Evolutionary conservation across 352 stramenopile genomes (phyloP), one percentile per base, ranked within the genome.

Genomic region (Globisporangium canariense): DNA sequence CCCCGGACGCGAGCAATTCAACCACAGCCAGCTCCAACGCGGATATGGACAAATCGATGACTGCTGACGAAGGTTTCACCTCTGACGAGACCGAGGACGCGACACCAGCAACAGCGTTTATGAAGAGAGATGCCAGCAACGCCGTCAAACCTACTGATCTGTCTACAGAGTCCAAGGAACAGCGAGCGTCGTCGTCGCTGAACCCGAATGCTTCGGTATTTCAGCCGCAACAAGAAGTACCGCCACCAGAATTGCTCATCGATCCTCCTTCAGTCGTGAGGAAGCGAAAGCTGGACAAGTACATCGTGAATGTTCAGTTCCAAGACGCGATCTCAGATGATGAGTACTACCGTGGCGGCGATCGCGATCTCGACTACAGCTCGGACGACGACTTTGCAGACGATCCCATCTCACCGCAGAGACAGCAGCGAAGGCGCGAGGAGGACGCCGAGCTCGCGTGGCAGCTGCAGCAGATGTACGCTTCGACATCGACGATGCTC

Each of bases 211-310:
- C 83, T 11, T 41, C 70, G 7, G 72, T 73, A 7, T 93, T 89
- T 52, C 68, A 90, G 45, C 83, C 83, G 1, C 62, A 82, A 9
- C 64, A 32, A 18, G 49, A 65, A 63, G 43, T 62, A 20, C 22
- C 43, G 3, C 18, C 8, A 43, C 20, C 16, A 22, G 28, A 36
- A 7, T 18, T 38, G 9, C 8, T 30, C 30, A 58, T 30, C 5
- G 16, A 22, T 58, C 64, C 50, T 36, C 58, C 47, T 40, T 58
- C 41, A 38, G 65, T 63, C 56, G 62, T 34, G 20, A 73, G 81
- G 3, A 92, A 94, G 60, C 79, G 82, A 18, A 91, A 90, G 54
- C 75, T 90, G 40, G 86, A 92, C 43, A 73, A 88, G 47, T 92
- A 83, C 51, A 76, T 92, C 54, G 67, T 93, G 20, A 74, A 74